Percentiles rank a stretch among this genome's conserved stretches.
Conservation (phyloP, 2,329 filamentous ascomycete genomes). For the Tolypocladium ophioglossoides region DNA sequence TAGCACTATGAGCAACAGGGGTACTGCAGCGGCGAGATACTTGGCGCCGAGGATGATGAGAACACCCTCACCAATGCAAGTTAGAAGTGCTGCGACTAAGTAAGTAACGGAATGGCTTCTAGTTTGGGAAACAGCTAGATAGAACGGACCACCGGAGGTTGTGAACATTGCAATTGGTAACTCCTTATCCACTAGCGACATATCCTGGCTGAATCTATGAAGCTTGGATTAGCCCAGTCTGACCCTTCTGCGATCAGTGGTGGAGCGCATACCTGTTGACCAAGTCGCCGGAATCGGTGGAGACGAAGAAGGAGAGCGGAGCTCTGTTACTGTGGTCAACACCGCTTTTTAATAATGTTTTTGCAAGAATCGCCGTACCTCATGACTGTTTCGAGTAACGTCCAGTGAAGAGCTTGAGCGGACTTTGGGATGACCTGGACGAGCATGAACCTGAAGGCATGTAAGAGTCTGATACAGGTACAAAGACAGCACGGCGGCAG, state of each 20-base stretch:
- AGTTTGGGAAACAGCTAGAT: no score
- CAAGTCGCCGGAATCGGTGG: neutral
- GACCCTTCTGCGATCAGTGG: neutral
- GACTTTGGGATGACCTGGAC: neutral
- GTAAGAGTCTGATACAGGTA: no score
- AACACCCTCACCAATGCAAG: neutral
- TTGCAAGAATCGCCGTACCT: neutral
- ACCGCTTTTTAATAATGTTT: neutral
- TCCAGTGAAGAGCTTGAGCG: neutral
- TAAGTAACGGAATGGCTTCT: no score
- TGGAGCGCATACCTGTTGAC: neutral
- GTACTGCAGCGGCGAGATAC: conserved; percentile 32
- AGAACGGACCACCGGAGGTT: neutral
- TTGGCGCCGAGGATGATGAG: conserved; percentile 14
- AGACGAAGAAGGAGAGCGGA: neutral
- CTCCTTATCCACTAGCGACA: neutral
- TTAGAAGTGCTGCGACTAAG: neutral
- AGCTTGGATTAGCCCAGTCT: neutral
- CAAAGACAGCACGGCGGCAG: no score
- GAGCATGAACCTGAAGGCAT: neutral
- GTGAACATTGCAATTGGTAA: neutral
- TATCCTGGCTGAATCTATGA: conserved; percentile 4
- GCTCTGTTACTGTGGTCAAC: neutral
- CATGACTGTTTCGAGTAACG: neutral
- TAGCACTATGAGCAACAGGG: conserved; percentile 15